Conservation (phyloP, 371 early-diverging fungal genomes). For the Cokeromyces recurvatus region DNA sequence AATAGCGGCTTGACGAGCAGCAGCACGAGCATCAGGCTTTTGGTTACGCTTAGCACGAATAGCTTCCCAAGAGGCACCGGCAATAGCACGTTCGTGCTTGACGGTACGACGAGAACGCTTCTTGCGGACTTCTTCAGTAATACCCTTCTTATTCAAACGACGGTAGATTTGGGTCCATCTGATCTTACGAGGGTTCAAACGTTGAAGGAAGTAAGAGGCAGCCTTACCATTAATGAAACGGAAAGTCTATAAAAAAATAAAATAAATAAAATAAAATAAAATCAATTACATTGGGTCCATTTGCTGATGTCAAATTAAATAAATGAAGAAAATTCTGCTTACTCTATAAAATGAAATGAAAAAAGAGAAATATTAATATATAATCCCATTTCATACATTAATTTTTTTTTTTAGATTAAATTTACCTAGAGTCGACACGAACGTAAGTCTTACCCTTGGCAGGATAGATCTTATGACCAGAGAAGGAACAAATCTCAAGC, state of each 20-base stretch:
- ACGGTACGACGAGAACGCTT: slow-evolving; percentile 93
- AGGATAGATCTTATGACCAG: slow-evolving; percentile 98
- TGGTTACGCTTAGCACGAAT: slow-evolving; percentile 95
- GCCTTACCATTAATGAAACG: slow-evolving; percentile 95
- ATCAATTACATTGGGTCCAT: too few species aligned
- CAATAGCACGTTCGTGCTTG: slow-evolving; percentile 95
- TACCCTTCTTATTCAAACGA: slow-evolving; percentile 98
- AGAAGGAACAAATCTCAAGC: slow-evolving; percentile 92
- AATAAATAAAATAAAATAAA: not conserved
- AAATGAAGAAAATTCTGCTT: too few species aligned
- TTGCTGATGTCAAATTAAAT: too few species aligned
- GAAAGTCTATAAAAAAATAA: slow-evolving; percentile 62
- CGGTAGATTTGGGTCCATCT: slow-evolving; percentile 97
- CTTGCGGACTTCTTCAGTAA: slow-evolving; percentile 92
- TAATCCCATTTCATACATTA: too few species aligned
- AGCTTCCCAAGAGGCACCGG: slow-evolving; percentile 91
- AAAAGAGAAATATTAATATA: not conserved
- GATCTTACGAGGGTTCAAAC: slow-evolving; percentile 95
- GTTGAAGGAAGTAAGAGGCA: slow-evolving; percentile 93
- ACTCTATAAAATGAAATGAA: slow-evolving; percentile 9
- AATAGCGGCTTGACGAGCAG: slow-evolving; percentile 86
- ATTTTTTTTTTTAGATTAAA: too few species aligned
- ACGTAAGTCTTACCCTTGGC: slow-evolving; percentile 93
- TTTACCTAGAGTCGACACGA: slow-evolving; percentile 79
- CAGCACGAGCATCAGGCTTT: slow-evolving; percentile 92